Percentiles rank a stretch among this genome's conserved stretches.
Conservation (phyloP, 306 rosid genomes). For the Hippophae rhamnoides region DNA sequence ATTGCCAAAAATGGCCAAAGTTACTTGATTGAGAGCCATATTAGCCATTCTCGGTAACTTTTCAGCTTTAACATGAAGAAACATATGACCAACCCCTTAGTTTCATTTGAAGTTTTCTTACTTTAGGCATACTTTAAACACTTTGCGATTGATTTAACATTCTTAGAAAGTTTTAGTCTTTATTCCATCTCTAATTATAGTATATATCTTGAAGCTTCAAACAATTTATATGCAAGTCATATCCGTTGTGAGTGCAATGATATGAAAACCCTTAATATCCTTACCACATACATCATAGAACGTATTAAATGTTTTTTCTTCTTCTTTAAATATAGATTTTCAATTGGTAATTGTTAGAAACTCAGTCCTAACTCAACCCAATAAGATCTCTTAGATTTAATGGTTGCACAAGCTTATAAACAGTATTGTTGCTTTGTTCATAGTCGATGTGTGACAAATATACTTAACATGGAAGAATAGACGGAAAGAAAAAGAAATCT, state of each 20-base stretch:
- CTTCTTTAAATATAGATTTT: not conserved
- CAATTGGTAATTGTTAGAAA: no score
- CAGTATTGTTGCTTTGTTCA: no score
- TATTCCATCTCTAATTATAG: constrained; percentile 14
- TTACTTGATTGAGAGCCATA: constrained; percentile 20
- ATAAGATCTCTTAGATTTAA: no score
- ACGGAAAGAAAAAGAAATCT: constrained; percentile 2
- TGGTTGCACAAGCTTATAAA: no score
- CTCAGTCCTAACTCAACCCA: no score
- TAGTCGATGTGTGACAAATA: no score
- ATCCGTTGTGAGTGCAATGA: constrained; percentile 18
- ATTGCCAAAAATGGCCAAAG: constrained; percentile 37
- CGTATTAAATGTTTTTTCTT: constrained; percentile 5
- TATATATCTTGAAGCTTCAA: constrained; percentile 11
- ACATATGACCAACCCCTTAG: constrained; percentile 36
- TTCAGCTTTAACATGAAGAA: constrained; percentile 6
- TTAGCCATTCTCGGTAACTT: constrained; percentile 10
- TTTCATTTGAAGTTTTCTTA: constrained; percentile 8
- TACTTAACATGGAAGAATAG: constrained; percentile 21
- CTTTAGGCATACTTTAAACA: constrained; percentile 23
- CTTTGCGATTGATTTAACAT: constrained; percentile 12
- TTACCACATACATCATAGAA: constrained; percentile 40
- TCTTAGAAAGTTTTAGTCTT: constrained; percentile 11
- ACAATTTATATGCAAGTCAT: constrained; percentile 35
- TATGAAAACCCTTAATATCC: constrained; percentile 35